Evolutionary conservation across 768 basidiomycete species (phyloP).

Genomic region (Cantharellus anzutake): DNA sequence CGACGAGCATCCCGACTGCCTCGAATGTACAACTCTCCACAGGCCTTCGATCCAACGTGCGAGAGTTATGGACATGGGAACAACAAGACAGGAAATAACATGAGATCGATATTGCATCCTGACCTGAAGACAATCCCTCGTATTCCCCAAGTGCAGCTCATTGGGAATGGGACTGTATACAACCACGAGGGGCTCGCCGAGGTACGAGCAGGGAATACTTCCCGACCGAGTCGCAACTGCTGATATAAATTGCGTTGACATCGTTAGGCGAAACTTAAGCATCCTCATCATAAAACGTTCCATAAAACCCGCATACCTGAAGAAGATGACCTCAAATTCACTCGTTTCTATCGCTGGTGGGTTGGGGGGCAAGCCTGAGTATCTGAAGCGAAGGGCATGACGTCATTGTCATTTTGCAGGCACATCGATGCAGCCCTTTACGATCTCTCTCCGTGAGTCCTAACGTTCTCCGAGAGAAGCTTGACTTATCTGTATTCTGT

Average conservation of each 20-base stretch:
- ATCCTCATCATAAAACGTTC: constrained; percentile 72
- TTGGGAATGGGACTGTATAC: constrained; percentile 70
- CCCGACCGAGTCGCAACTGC: background rate
- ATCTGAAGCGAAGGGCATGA: background rate
- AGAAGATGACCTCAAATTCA: constrained; percentile 55
- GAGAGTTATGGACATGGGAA: constrained; percentile 73
- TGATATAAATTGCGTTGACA: background rate
- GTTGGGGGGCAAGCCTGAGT: background rate
- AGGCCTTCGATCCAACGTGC: constrained; percentile 59
- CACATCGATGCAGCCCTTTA: constrained; percentile 83
- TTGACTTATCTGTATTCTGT: background rate
- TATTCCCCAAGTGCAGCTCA: constrained; percentile 79
- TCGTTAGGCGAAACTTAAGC: constrained; percentile 46
- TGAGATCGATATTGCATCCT: constrained; percentile 69
- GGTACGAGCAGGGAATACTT: constrained; percentile 9
- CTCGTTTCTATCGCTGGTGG: constrained; percentile 75
- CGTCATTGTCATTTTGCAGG: constrained; percentile 9
- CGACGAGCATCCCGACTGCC: background rate
- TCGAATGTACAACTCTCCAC: background rate
- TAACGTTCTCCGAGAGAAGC: background rate
- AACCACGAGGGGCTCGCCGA: constrained; percentile 64
- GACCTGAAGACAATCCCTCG: constrained; percentile 83
- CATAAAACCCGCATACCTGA: constrained; percentile 59
- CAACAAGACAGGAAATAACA: constrained; percentile 58
- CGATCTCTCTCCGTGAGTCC: constrained; percentile 34